Evolutionary conservation across 306 rosid species (phyloP).

Genomic region (Adenanthera pavonina): DNA sequence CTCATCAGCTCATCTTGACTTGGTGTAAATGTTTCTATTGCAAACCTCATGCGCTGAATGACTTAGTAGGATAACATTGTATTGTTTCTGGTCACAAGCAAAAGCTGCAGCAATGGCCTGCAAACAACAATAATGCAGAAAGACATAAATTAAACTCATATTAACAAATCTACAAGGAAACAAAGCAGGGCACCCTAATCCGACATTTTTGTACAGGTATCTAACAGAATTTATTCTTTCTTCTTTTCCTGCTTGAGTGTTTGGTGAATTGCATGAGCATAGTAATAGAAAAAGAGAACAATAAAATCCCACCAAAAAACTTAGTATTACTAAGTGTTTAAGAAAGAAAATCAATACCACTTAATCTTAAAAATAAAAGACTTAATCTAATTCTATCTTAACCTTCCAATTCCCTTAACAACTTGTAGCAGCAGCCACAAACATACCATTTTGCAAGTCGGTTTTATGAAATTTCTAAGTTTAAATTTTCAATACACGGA

Average conservation of each 20-base stretch:
- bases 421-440: background rate
- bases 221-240: background rate
- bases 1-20: conserved; percentile 1
- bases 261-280: background rate
- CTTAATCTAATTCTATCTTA: background rate
- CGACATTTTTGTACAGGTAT: background rate
- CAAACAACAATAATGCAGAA: conserved; percentile 30
- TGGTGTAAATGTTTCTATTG: background rate
- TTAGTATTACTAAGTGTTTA: background rate
- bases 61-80: conserved; percentile 63
- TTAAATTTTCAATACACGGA: background rate
- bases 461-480: background rate
- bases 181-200: background rate
- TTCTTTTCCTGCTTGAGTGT: background rate
- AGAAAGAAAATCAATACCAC: background rate
- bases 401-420: background rate
- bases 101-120: conserved; percentile 87
- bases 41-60: conserved; percentile 45
- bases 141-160: background rate
- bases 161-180: conserved; percentile 1
- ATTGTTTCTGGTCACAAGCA: conserved; percentile 69
- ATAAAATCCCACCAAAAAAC: background rate
- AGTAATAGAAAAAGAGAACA: background rate
- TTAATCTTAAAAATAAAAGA: background rate
- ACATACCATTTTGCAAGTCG: background rate